Conservation (phyloP, 345 rosid genomes). For the Toxicodendron radicans region DNA sequence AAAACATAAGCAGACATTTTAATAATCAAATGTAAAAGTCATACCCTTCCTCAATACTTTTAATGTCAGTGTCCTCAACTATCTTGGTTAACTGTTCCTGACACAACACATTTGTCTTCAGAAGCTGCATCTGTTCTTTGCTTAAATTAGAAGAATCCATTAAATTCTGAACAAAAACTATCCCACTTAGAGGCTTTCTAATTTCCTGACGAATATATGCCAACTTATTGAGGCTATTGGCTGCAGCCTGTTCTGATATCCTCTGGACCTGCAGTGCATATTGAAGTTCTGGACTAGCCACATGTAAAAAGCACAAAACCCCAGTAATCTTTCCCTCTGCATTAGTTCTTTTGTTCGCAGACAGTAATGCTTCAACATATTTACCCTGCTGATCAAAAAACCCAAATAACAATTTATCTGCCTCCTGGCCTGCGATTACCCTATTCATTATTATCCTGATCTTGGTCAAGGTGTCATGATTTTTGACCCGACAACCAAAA, state of each 20-base stretch:
- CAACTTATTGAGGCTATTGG: slow-evolving; percentile 55
- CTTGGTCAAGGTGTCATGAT: slow-evolving; percentile 65
- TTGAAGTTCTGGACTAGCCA: slow-evolving; percentile 77
- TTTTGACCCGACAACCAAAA: slow-evolving; percentile 67
- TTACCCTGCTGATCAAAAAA: slow-evolving; percentile 61
- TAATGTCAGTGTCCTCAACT: slow-evolving; percentile 59
- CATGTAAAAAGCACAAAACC: slow-evolving; percentile 67
- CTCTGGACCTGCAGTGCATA: slow-evolving; percentile 70
- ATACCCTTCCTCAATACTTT: slow-evolving; percentile 79
- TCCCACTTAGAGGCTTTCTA: slow-evolving; percentile 54
- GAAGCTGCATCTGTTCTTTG: slow-evolving; percentile 55
- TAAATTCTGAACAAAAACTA: slow-evolving; percentile 50
- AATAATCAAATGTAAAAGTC: slow-evolving; percentile 7
- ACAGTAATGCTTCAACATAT: slow-evolving; percentile 63
- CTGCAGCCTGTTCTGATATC: slow-evolving; percentile 69
- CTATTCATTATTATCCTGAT: slow-evolving; percentile 61
- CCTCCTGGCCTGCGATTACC: slow-evolving; percentile 54
- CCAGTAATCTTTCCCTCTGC: slow-evolving; percentile 66
- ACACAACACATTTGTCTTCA: slow-evolving; percentile 52
- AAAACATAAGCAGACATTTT: neutral
- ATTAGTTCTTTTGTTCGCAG: slow-evolving; percentile 60
- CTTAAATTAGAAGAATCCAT: slow-evolving; percentile 53
- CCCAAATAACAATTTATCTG: slow-evolving; percentile 63
- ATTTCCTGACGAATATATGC: slow-evolving; percentile 66
- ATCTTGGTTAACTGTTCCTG: slow-evolving; percentile 70